These are phyloP conservation scores for Mariannaea elegans DNA, from an alignment of 2,329 filamentous ascomycete genomes.

Conservation along the genomic window DNA sequence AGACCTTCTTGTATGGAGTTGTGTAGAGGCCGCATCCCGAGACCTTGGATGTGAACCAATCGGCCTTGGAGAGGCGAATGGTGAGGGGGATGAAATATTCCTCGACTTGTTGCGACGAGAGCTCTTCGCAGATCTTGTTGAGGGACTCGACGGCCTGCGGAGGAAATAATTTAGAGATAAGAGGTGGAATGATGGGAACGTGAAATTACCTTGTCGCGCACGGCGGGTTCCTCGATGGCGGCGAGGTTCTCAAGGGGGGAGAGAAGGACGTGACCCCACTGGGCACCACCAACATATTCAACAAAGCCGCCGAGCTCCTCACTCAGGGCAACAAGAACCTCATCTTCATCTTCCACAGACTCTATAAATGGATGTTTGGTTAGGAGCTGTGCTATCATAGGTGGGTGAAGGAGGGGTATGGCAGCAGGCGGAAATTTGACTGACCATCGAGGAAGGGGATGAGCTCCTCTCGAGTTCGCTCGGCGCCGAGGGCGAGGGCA, in stretches of 20 bases:
- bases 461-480: slow-evolving; percentile 97
- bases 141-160: slow-evolving; percentile 93
- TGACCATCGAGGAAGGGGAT: slow-evolving; percentile 98
- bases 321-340: slow-evolving; percentile 95
- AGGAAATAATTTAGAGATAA: slow-evolving; percentile 12
- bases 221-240: slow-evolving; percentile 96
- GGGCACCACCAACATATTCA: slow-evolving; percentile 95
- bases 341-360: slow-evolving; percentile 98
- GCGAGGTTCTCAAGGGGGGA: slow-evolving; percentile 98
- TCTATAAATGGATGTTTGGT: slow-evolving; percentile 63
- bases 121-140: slow-evolving; percentile 97
- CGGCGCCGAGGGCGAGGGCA: slow-evolving; percentile 91
- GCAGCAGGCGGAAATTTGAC: slow-evolving; percentile 48
- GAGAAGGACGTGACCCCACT: slow-evolving; percentile 94
- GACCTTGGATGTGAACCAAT: slow-evolving; percentile 99
- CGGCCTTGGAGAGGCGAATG: slow-evolving; percentile 95
- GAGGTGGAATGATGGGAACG: slow-evolving; percentile 3
- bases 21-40: slow-evolving; percentile 97
- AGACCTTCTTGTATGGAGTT: slow-evolving; percentile 90
- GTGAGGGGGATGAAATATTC: slow-evolving; percentile 97
- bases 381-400: slow-evolving; percentile 26
- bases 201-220: slow-evolving; percentile 86
- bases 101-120: slow-evolving; percentile 92
- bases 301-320: slow-evolving; percentile 97
- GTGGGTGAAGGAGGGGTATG: slow-evolving; percentile 26